These are phyloP conservation scores for Anisodus acutangulus DNA, from an alignment of 257 asterid species.

Conservation along the genomic window DNA sequence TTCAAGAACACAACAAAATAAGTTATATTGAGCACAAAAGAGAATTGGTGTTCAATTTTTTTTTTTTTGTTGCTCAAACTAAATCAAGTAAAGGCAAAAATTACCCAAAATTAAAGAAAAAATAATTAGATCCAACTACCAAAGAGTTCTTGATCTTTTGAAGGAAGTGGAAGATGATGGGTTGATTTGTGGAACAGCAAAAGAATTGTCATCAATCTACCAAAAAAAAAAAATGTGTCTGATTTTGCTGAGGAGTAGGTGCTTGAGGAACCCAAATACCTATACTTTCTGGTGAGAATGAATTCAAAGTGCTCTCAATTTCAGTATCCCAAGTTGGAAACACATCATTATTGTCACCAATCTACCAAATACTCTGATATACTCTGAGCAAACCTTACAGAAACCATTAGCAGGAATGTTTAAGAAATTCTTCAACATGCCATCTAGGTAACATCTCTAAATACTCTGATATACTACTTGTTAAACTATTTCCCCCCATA, in stretches of 20 bases:
- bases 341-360: constrained; percentile 46
- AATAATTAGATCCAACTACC: too few species aligned
- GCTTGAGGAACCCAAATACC: constrained; percentile 73
- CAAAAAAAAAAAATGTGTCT: too few species aligned
- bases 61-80: not conserved
- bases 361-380: too few species aligned
- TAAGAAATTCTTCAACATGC: constrained; percentile 87
- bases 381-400: constrained; percentile 66
- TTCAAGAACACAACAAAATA: constrained; percentile 10
- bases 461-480: constrained; percentile 82
- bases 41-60: not conserved
- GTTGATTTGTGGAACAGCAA: too few species aligned
- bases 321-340: constrained; percentile 62
- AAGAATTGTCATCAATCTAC: too few species aligned
- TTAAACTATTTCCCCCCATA: constrained; percentile 33
- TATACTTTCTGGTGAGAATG: constrained; percentile 44
- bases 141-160: not conserved
- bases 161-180: constrained; percentile 13
- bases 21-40: constrained; percentile 2
- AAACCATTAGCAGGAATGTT: constrained; percentile 47
- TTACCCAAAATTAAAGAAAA: too few species aligned
- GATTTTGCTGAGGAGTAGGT: constrained; percentile 13
- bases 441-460: constrained; percentile 82
- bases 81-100: not conserved
- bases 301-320: constrained; percentile 39